Percentiles rank a stretch among this genome's conserved stretches.
phyloP scores from a whole-genome alignment of 768 basidiomycete genomes.

The Suillus tomentosus region DNA sequence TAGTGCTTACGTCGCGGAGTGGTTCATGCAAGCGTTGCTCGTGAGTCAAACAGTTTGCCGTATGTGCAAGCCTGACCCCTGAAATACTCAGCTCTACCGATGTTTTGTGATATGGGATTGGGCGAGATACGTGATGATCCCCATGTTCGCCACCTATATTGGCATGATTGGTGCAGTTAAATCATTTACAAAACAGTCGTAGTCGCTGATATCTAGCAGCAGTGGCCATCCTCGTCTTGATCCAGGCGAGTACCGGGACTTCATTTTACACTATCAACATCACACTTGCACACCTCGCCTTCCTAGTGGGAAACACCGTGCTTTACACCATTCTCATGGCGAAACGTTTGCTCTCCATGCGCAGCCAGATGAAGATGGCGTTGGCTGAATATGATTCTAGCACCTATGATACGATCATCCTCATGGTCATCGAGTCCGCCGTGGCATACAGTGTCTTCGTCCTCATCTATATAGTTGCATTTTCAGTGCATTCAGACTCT shows the following conservation, averaged over 20 bases:
- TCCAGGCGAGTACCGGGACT: constrained; percentile 8
- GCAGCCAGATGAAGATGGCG: constrained; percentile 16
- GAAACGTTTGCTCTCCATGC: constrained; percentile 27
- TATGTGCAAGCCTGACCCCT: neutral
- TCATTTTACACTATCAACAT: constrained; percentile 23
- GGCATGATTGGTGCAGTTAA: constrained; percentile 18
- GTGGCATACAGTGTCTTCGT: too few relatives aligned
- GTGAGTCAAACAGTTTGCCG: constrained; percentile 12
- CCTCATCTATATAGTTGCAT: too few relatives aligned
- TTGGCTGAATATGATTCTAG: constrained; percentile 20
- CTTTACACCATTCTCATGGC: constrained; percentile 34
- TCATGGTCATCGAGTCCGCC: too few relatives aligned
- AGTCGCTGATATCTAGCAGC: constrained; percentile 11
- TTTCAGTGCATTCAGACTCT: too few relatives aligned
- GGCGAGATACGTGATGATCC: constrained; percentile 18
- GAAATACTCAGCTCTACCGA: constrained; percentile 7
- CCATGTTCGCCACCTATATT: constrained; percentile 18
- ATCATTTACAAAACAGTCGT: neutral
- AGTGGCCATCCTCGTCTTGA: constrained; percentile 22
- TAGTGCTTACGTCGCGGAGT: constrained; percentile 32
- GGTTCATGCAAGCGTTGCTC: constrained; percentile 31
- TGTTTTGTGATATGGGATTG: constrained; percentile 21
- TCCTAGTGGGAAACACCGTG: constrained; percentile 34
- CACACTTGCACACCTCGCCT: constrained; percentile 30
- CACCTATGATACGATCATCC: too few relatives aligned